Evolutionary conservation across 108 stramenopile genomes (phyloP), one percentile per base, ranked within the genome.

Genomic region (Heterococcus sp.): DNA sequence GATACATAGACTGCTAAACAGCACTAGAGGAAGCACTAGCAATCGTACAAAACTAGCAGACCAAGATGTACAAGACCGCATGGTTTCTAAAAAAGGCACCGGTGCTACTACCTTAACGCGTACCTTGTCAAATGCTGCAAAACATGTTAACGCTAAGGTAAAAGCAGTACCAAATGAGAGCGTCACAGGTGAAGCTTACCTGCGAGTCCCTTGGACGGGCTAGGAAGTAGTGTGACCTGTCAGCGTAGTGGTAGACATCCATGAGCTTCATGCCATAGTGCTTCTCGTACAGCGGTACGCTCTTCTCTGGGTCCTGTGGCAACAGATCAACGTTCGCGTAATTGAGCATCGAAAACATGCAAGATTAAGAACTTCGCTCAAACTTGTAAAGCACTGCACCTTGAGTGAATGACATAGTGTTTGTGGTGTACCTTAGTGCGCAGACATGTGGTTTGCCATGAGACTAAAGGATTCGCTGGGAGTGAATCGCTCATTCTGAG

Each of bases 241-340:
- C 28, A 38, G 39, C 58, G 32, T 28, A 35, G 40, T 81, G 69
- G 69, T 40, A 70, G 3, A 70, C 38, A 66, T 81, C 79, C 65
- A 81, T 72, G 3, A 81, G 72, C 37, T 73, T 65, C 79, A 81
- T 73, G 3, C 79, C 79, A 66, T 33, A 81, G 0, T 36, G 32
- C 28, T 81, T 72, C 79, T 81, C 79, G 37, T 81, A 81, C 66
- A 37, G 68, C 46, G 64, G 72, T 2, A 81, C 38, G 66, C 72
- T 81, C 37, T 38, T 66, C 27, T 30, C 26, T 4, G 79, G 72
- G 38, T 81, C 79, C 79, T 81, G 72, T 64, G 11, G 46, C 30
- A 29, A 65, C 65, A 21, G 46, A 21, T 58, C n/a, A n/a, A n/a
- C n/a, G n/a, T n/a, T n/a, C n/a, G n/a, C n/a, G n/a, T n/a, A n/a